phyloP scores from a whole-genome alignment of 345 rosid genomes.

The Durio zibethinus region DNA sequence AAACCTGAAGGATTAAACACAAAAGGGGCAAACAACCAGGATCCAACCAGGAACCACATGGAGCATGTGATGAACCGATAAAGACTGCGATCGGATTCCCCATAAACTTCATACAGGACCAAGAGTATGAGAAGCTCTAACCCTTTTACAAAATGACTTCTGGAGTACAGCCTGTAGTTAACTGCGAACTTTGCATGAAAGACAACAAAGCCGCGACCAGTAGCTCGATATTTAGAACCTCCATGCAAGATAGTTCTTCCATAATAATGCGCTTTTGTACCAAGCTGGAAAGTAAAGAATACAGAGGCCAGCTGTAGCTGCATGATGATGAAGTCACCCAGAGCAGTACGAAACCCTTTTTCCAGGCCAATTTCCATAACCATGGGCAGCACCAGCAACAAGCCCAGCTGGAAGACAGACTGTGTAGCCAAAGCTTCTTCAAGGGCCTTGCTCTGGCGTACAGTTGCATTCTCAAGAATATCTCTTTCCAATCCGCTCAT shows the following conservation, averaged over 20 bases:
- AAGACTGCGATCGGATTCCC: constrained; percentile 65
- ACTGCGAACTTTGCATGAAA: constrained; percentile 88
- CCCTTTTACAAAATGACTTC: constrained; percentile 95
- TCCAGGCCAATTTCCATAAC: constrained; percentile 95
- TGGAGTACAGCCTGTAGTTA: constrained; percentile 81
- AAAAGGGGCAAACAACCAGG: constrained; percentile 97
- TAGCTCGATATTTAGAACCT: constrained; percentile 79
- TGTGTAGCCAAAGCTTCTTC: constrained; percentile 85
- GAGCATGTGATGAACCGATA: constrained; percentile 72
- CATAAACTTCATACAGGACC: constrained; percentile 66
- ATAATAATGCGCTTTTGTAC: constrained; percentile 84
- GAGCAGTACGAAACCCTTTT: constrained; percentile 85
- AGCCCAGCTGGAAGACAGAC: constrained; percentile 80
- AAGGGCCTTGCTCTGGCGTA: constrained; percentile 73
- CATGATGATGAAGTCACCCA: constrained; percentile 91
- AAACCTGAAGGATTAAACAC: constrained; percentile 94
- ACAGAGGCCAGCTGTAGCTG: constrained; percentile 93
- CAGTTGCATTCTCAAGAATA: constrained; percentile 47
- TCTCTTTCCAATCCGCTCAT: constrained; percentile 83
- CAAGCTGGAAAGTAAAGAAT: constrained; percentile 97
- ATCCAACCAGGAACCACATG: constrained; percentile 87
- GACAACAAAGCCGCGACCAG: constrained; percentile 88
- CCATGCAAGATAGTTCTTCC: constrained; percentile 98
- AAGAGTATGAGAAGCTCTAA: constrained; percentile 70
- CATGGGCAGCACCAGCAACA: constrained; percentile 83